Percentiles rank a stretch among this genome's conserved stretches.
Conservation (phyloP, 345 rosid genomes). For the Dimocarpus longan region DNA sequence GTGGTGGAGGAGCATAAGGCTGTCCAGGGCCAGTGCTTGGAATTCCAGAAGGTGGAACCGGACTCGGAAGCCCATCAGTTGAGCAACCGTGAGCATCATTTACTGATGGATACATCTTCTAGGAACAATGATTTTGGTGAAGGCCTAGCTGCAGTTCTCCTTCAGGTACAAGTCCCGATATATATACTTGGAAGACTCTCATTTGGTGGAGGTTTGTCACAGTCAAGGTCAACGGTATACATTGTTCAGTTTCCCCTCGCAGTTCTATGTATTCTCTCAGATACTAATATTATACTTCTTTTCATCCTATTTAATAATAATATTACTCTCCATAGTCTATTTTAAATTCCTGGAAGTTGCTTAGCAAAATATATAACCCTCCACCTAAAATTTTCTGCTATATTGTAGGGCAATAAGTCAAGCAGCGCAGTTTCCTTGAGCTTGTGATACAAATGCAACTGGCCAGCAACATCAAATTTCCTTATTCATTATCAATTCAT, state of each 20-base stretch:
- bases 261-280: no score
- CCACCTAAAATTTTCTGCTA: background rate
- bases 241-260: background rate
- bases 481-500: background rate
- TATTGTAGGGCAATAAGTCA: background rate
- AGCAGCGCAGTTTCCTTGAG: conserved; percentile 4
- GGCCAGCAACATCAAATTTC: background rate
- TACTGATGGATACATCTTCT: conserved; percentile 33
- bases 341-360: background rate
- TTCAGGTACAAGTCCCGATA: background rate
- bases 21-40: conserved; percentile 20
- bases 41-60: conserved; percentile 17
- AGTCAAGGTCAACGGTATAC: background rate
- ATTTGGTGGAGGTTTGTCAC: background rate
- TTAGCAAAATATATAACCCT: background rate
- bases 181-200: background rate
- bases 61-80: conserved; percentile 23
- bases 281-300: background rate
- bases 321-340: background rate
- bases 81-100: conserved; percentile 25
- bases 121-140: background rate
- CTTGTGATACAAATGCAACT: background rate
- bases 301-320: background rate
- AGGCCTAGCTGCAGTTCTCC: background rate
- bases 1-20: conserved; percentile 30